Percentiles rank a stretch among this genome's conserved stretches.
These are phyloP conservation scores for Entomortierella chlamydospora DNA, from an alignment of 192 early-diverging fungal genomes.

Conservation along the genomic window DNA sequence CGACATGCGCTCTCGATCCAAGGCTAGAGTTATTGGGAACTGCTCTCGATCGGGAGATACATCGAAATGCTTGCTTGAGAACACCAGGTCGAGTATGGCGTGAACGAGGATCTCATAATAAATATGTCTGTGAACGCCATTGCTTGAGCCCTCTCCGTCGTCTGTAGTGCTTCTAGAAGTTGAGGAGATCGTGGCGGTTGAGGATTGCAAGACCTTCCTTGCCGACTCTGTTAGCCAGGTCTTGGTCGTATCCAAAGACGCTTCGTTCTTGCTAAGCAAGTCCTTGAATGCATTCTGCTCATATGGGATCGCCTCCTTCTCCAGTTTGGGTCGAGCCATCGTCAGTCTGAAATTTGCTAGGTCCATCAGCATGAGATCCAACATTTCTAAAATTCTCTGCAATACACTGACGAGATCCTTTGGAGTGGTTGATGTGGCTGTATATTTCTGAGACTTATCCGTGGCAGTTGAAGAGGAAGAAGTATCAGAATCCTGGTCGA, in stretches of 20 bases:
- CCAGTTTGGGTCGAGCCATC: constrained; percentile 73
- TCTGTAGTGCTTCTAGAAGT: constrained; percentile 35
- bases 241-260: constrained; percentile 63
- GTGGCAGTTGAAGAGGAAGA: too few species aligned
- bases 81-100: constrained; percentile 63
- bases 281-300: constrained; percentile 76
- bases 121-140: constrained; percentile 6
- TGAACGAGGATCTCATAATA: constrained; percentile 68
- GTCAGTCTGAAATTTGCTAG: constrained; percentile 81
- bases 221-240: constrained; percentile 70
- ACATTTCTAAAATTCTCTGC: constrained; percentile 62
- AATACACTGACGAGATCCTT: constrained; percentile 62
- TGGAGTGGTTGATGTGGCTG: constrained; percentile 8
- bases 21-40: constrained; percentile 75
- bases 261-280: constrained; percentile 57
- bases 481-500: background rate
- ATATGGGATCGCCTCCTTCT: constrained; percentile 78
- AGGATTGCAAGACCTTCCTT: constrained; percentile 57
- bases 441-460: background rate
- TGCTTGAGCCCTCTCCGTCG: constrained; percentile 9
- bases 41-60: constrained; percentile 8
- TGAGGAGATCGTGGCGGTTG: constrained; percentile 14
- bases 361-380: constrained; percentile 86
- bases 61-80: constrained; percentile 49
- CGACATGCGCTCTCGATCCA: constrained; percentile 75